These are phyloP conservation scores for Hypomontagnella monticulosa DNA, from an alignment of 495 filamentous ascomycete genomes.

Conservation along the genomic window DNA sequence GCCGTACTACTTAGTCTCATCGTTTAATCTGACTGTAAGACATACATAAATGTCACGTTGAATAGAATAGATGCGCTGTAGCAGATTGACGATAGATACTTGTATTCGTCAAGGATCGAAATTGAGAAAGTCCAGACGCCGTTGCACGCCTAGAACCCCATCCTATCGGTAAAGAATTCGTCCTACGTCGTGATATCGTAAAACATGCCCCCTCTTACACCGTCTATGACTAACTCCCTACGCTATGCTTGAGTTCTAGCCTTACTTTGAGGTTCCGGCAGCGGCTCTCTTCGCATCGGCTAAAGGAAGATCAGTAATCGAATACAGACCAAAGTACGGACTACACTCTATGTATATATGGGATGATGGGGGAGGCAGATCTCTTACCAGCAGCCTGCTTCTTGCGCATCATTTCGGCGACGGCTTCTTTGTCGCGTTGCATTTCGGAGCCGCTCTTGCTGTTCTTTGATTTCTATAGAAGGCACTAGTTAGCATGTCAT, in stretches of 20 bases:
- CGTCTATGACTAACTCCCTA: constrained; percentile 7
- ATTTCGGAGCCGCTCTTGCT: constrained; percentile 73
- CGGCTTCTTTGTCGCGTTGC: constrained; percentile 75
- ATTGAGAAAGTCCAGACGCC: constrained; percentile 34
- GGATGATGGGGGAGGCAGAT: neutral
- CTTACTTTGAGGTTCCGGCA: constrained; percentile 37
- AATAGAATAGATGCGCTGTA: neutral
- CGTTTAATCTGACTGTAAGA: neutral
- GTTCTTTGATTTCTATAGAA: constrained; percentile 67
- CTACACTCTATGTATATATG: neutral
- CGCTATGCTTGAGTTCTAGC: constrained; percentile 1
- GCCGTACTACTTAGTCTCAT: too few relatives aligned
- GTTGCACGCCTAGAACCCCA: constrained; percentile 32
- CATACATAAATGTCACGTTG: neutral
- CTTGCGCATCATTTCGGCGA: constrained; percentile 85
- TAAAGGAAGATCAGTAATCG: constrained; percentile 34
- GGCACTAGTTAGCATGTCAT: constrained; percentile 23
- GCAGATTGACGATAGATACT: constrained; percentile 1
- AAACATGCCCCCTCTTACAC: constrained; percentile 1
- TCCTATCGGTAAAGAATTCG: constrained; percentile 26
- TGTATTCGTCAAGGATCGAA: constrained; percentile 28
- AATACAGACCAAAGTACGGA: neutral
- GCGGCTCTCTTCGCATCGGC: constrained; percentile 61
- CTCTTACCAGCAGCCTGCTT: constrained; percentile 89
- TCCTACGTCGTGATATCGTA: constrained; percentile 37